phyloP scores from a whole-genome alignment of 2,329 filamentous ascomycete species.

The Fusarium denticulatum region DNA sequence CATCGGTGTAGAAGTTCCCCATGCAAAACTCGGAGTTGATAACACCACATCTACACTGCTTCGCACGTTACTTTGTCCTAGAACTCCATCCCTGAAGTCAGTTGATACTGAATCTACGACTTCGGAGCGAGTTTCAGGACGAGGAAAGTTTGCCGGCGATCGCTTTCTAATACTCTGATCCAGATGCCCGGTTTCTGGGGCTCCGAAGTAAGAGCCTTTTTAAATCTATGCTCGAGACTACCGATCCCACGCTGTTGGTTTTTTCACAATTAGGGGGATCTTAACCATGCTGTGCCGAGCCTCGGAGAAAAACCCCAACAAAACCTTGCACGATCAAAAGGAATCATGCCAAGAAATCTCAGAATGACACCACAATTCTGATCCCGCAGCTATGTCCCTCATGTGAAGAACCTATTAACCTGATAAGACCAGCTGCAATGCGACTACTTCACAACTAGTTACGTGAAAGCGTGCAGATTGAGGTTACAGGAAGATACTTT shows the following conservation, averaged over 20 bases:
- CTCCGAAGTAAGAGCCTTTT: conserved; percentile 11
- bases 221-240: background rate
- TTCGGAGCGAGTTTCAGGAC: conserved; percentile 39
- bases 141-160: conserved; percentile 30
- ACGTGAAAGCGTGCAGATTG: background rate
- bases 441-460: background rate
- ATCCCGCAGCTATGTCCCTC: conserved; percentile 5
- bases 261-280: conserved; percentile 10
- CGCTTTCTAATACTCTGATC: conserved; percentile 23
- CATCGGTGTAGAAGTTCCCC: conserved; percentile 4
- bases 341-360: conserved; percentile 13
- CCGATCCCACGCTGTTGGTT: conserved; percentile 27
- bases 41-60: conserved; percentile 27
- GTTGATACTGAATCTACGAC: conserved; percentile 26
- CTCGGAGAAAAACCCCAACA: conserved; percentile 14
- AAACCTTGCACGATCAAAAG: conserved; percentile 1
- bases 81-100: conserved; percentile 12
- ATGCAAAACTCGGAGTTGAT: conserved; percentile 21
- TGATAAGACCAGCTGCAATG: conserved; percentile 7
- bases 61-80: conserved; percentile 2
- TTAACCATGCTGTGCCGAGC: conserved; percentile 4
- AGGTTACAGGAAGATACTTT: background rate
- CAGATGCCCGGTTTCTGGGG: conserved; percentile 36
- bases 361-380: conserved; percentile 11
- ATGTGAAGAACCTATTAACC: conserved; percentile 8